Conservation (phyloP, 2,329 filamentous ascomycete genomes). For the Simplicillium sp. region DNA sequence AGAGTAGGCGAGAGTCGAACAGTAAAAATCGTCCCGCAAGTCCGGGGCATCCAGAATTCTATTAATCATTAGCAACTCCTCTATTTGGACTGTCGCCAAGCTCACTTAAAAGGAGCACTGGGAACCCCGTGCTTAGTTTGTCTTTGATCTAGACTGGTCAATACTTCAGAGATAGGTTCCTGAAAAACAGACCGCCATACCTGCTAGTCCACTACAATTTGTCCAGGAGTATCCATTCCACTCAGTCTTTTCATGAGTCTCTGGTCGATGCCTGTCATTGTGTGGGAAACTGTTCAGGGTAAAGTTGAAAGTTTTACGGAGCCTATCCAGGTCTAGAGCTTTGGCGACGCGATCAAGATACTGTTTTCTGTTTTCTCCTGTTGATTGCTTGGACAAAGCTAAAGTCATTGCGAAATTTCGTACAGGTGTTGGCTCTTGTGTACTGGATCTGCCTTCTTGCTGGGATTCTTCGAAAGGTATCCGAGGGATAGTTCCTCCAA, state of each 20-base stretch:
- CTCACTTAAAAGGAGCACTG: slow-evolving; percentile 67
- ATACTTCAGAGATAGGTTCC: too few relatives aligned
- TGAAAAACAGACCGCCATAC: too few relatives aligned
- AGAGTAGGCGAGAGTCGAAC: slow-evolving; percentile 82
- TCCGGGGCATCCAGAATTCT: slow-evolving; percentile 81
- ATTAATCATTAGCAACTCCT: slow-evolving; percentile 1
- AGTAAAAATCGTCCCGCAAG: slow-evolving; percentile 93
- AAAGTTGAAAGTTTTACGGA: too few relatives aligned
- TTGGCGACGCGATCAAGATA: too few relatives aligned
- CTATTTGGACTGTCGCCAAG: slow-evolving; percentile 6
- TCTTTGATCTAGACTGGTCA: too few relatives aligned
- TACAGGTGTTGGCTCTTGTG: not conserved
- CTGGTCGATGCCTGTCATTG: too few relatives aligned
- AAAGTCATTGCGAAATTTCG: too few relatives aligned
- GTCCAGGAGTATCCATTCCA: slow-evolving; percentile 17
- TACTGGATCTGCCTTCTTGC: not conserved
- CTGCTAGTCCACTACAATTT: not conserved
- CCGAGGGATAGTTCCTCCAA: slow-evolving; percentile 59
- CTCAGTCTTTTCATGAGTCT: slow-evolving; percentile 8
- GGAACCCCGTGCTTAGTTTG: slow-evolving; percentile 25
- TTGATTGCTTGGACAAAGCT: too few relatives aligned
- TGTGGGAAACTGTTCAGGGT: too few relatives aligned
- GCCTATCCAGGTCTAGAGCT: too few relatives aligned
- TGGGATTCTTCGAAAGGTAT: slow-evolving; percentile 31
- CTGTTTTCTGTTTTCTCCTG: too few relatives aligned